Evolutionary conservation across 2,329 filamentous ascomycete genomes (phyloP), one percentile per base, ranked within the genome.

Genomic region (Fusarium aywerte): DNA sequence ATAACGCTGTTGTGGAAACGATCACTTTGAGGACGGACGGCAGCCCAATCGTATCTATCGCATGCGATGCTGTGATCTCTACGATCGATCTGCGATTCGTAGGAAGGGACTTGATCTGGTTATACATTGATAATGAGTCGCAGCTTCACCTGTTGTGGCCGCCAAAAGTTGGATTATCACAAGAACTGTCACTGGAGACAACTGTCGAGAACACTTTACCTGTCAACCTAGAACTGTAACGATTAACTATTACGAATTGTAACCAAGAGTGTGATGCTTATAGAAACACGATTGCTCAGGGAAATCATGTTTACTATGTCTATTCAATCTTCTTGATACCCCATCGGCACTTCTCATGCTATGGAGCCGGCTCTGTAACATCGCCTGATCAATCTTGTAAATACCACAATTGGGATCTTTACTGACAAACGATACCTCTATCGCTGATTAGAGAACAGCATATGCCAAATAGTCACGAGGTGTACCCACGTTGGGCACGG

Each of bases 321-420:
- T 58, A 57, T 50, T 39, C 49, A 47, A 69, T 58, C 39, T 55
- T 25, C 43, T 45, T 45, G 56, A 45, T 51, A 49, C 58, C 50
- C 53, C 31, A 32, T 59, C 45, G 47, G 39, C 47, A 55, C 58
- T 54, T 47, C 52, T 58, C 32, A 50, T 39, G 54, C 40, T 56
- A 50, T 59, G 44, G 51, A 65, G 43, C 38, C 33, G 43, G 31
- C 25, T 29, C 32, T 25, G 54, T 47, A 50, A 43, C 47, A 39
- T 39, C 38, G 21, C 33, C 39, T 56, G 42, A 32, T 39, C 20
- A 35, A 55, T 35, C 31, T 32, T 45, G 35, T 31, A 62, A 54
- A 38, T 45, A 32, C 40, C 43, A 29, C 58, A 49, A 45, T 31
- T 51, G 43, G 58, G 35, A 35, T 40, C 48, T 47, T 43, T 25